These are phyloP conservation scores for Gracilariopsis chorda DNA, from an alignment of 23 red algal genomes.

Conservation along the genomic window DNA sequence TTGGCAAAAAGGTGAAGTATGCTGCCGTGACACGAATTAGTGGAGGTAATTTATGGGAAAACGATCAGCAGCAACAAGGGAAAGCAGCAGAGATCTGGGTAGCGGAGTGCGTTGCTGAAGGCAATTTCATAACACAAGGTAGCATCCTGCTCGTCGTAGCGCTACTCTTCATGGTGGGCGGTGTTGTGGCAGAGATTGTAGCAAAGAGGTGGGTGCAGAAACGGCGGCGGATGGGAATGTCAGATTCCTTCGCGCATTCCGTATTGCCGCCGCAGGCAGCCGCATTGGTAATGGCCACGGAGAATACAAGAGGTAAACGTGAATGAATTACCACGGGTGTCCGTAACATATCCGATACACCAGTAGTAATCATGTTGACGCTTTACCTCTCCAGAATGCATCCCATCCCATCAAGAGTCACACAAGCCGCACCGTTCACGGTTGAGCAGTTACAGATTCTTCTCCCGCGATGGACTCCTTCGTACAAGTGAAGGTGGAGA, in stretches of 20 bases:
- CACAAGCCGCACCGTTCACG: too few species aligned
- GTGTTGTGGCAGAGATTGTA: not conserved
- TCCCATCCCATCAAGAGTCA: too few species aligned
- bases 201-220: slow-evolving; percentile 23
- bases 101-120: not conserved
- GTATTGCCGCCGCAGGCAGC: not conserved
- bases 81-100: not conserved
- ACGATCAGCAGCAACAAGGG: not conserved
- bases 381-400: too few species aligned
- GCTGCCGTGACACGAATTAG: not conserved
- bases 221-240: too few species aligned
- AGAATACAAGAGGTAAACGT: not conserved
- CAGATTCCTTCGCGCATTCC: not conserved
- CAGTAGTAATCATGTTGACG: too few species aligned
- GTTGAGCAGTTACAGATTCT: too few species aligned
- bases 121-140: not conserved
- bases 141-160: not conserved
- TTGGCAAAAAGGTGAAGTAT: not conserved
- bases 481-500: too few species aligned
- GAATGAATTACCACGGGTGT: not conserved
- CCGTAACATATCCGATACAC: too few species aligned
- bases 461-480: too few species aligned
- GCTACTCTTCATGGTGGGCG: not conserved
- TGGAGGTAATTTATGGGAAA: not conserved
- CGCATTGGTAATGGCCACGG: not conserved